Conservation (phyloP, 2,329 filamentous ascomycete genomes). For the Xylaria polymorpha region DNA sequence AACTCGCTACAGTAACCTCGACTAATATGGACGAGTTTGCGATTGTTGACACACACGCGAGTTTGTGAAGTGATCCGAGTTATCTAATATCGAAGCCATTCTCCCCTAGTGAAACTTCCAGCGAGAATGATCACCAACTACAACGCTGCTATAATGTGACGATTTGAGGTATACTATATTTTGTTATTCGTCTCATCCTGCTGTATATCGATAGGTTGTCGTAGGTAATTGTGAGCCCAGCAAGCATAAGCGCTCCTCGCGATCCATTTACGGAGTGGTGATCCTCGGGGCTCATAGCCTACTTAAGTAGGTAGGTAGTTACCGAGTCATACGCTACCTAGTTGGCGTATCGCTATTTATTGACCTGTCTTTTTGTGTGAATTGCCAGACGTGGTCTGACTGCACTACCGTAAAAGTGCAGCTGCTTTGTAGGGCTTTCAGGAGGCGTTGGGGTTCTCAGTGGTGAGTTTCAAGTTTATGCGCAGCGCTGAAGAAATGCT, state of each 20-base stretch:
- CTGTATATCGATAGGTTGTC: background rate
- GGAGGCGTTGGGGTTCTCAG: constrained; percentile 1
- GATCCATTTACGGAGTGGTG: background rate
- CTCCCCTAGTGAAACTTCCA: constrained; percentile 17
- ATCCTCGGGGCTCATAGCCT: constrained; percentile 1
- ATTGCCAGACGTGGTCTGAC: constrained; percentile 11
- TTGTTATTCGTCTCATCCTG: background rate
- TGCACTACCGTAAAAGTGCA: background rate
- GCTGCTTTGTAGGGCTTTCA: constrained; percentile 13
- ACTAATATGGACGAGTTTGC: constrained; percentile 25
- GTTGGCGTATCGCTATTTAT: background rate
- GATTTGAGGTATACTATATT: background rate
- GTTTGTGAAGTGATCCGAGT: background rate
- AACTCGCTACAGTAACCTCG: background rate
- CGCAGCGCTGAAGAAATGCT: background rate
- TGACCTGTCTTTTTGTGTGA: background rate
- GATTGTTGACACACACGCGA: constrained; percentile 3
- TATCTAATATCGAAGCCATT: background rate
- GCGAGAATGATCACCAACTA: background rate
- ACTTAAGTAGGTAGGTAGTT: too few relatives aligned
- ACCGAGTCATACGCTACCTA: too few relatives aligned
- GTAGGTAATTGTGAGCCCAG: background rate
- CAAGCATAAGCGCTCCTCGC: background rate
- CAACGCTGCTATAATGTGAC: background rate
- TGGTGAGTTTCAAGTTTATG: constrained; percentile 33